Evolutionary conservation across 2,329 filamentous ascomycete genomes (phyloP), one percentile per base, ranked within the genome.

Genomic region (Clarireedia paspali): DNA sequence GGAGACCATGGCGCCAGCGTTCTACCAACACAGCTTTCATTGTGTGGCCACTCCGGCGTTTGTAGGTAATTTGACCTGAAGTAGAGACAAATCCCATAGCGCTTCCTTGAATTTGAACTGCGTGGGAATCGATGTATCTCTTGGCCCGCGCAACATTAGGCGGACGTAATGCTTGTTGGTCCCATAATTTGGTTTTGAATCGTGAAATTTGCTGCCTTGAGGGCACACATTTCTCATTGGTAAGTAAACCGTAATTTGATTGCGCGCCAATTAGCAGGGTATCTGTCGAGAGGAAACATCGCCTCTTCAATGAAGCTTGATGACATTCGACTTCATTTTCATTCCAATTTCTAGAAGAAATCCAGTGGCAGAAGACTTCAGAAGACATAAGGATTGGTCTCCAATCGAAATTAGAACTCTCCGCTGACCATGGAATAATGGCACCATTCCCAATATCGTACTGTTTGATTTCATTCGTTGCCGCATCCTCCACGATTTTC

Each of bases 381-480:
- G 30, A 46, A 17, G 10, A 30, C 3, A 9, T 10, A 20, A 14
- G 20, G 6, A 4, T 3, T 4, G 14, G 6, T n/a, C 23, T 2
- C 5, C 4, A 6, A 20, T 27, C 23, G 20, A 14, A 4, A 3
- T 0, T 9, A 4, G 6, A 12, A 27, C 24, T 17, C 12, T 6
- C 17, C 20, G 24, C 15, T 46, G 42, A 39, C 56, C 57, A 62
- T 6, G 59, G 59, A 17, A 62, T 24, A 27, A 62, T 56, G 2
- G 50, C 47, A 14, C 59, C 57, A 56, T 62, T 59, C 2, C 60
- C 60, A 23, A 62, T 58, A 44, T 59, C 47, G 24, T 55, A 59
- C 26, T 58, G 54, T n/a, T 57, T 40, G 15, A 60, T 60, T 15
- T 40, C 3, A 10, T 40, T 47, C n/a, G 36, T 27, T 17, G 14